A percentile compares a stretch with the other conserved stretches of the same genome.
phyloP scores from a whole-genome alignment of 2,329 filamentous ascomycete species.

The Fonsecaea monophora region DNA sequence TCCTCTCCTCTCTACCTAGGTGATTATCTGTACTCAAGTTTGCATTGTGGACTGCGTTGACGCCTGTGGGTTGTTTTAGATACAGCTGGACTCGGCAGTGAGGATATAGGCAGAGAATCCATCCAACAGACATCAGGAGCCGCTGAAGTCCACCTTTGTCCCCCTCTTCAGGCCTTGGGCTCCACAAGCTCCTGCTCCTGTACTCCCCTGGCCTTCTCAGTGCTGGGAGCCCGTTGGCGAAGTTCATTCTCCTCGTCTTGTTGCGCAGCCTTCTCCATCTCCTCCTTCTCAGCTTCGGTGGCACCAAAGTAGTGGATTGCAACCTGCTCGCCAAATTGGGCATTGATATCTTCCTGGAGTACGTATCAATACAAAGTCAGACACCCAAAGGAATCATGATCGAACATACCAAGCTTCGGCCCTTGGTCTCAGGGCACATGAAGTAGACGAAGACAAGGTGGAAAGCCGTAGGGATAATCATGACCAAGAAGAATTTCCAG shows the following conservation, averaged over 20 bases:
- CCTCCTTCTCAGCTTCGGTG: slow-evolving; percentile 42
- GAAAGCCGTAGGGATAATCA: slow-evolving; percentile 45
- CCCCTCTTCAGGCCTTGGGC: not conserved
- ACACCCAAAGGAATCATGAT: not conserved
- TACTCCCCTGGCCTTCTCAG: slow-evolving; percentile 17
- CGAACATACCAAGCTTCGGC: slow-evolving; percentile 40
- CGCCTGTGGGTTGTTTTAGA: not conserved
- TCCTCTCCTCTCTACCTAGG: not conserved
- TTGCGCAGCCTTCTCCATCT: slow-evolving; percentile 36
- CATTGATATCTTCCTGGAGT: slow-evolving; percentile 46
- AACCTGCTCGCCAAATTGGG: slow-evolving; percentile 46
- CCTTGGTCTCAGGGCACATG: slow-evolving; percentile 49
- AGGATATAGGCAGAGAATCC: not conserved
- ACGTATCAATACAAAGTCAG: not conserved
- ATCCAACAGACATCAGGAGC: not conserved
- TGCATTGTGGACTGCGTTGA: not conserved
- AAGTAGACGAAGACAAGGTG: slow-evolving; percentile 46
- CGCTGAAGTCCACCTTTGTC: not conserved
- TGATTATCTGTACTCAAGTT: not conserved
- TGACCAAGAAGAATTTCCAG: slow-evolving; percentile 51
- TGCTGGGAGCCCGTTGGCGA: not conserved
- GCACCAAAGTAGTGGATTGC: slow-evolving; percentile 42
- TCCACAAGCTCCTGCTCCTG: slow-evolving; percentile 20
- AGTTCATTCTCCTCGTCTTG: slow-evolving; percentile 27
- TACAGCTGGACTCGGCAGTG: not conserved